phyloP scores from a whole-genome alignment of 75 land plant genomes.

The Sequoia sempervirens region DNA sequence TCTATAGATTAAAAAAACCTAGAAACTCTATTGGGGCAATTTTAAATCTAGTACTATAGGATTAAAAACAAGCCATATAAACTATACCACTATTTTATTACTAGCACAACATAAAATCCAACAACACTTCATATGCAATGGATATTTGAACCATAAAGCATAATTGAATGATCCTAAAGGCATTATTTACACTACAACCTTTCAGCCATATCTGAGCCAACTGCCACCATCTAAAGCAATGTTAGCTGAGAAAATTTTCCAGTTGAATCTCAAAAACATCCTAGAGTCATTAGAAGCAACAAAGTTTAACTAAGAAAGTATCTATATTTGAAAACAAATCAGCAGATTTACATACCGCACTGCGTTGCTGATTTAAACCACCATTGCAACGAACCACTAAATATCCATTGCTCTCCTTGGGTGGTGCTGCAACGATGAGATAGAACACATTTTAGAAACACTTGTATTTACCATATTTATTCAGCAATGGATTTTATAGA shows the following conservation, averaged over 20 bases:
- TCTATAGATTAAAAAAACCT: background rate
- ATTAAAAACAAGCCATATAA: background rate
- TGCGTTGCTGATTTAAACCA: slow-evolving; percentile 94
- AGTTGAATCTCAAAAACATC: background rate
- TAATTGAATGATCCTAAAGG: background rate
- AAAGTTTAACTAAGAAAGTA: background rate
- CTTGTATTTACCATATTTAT: background rate
- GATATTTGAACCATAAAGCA: background rate
- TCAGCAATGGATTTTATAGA: background rate
- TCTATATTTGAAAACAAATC: background rate
- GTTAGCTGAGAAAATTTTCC: background rate
- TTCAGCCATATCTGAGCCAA: background rate
- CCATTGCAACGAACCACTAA: slow-evolving; percentile 94
- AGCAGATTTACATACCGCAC: slow-evolving; percentile 57
- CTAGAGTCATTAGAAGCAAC: background rate
- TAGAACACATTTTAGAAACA: slow-evolving; percentile 5
- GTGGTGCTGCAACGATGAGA: slow-evolving; percentile 53
- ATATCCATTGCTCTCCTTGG: slow-evolving; percentile 76
- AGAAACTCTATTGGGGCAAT: background rate
- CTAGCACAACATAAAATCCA: background rate
- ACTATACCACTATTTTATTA: background rate
- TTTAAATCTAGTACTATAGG: background rate
- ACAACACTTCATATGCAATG: background rate
- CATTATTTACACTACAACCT: background rate
- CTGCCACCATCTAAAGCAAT: background rate